Base-by-base conservation (phyloP, 2,329 filamentous ascomycete species). In the Diplodia scrobiculata region DNA sequence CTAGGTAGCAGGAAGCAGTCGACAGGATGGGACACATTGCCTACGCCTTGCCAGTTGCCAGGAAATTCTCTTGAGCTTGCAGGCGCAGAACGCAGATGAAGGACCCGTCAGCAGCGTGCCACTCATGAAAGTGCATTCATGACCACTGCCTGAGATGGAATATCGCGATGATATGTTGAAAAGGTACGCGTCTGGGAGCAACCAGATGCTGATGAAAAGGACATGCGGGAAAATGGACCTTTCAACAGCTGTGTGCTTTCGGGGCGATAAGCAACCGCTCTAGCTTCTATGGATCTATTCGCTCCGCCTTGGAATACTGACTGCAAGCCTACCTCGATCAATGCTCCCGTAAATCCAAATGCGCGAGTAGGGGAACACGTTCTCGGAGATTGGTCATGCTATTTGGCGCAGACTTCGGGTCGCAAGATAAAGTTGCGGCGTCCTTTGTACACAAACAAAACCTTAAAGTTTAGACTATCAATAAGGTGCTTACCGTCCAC, bases 391-490 rank as follows among this genome's bases (percentile, higher is more conserved):
- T 41, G 34, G 21, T 60, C 21, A 32, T 32, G 36, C 38, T 19
- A 41, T 5, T 38, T 19, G 14, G 55, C 17, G 25, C 9, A 10
- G 25, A n/a, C 9, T 21, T 17, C 19, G 19, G 38, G 21, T 6
- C 14, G 58, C 41, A 14, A 36, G 9, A 19, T n/a, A 5, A 25
- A 36, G 58, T 17, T 50, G 19, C 45, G 48, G 11, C 48, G 6
- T 19, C 13, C 17, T 34, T 50, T 25, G 45, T 25, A 25, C 21
- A 36, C 17, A 17, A 50, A 50, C 45, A n/a, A 62, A 50, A 29
- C 45, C 38, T 48, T 14, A 45, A 50, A 50, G 45, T 62, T 62
- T 25, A 62, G 58, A 45, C 58, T 50, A 50, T 50, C 29, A n/a
- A 36, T 50, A 32, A 60, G 34, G 58, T 29, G 58, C 41, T 62